A percentile compares a stretch with the other conserved stretches of the same genome.
These are phyloP conservation scores for Didymellaceae sp. DNA, from an alignment of 2,329 filamentous ascomycete genomes.

Conservation along the genomic window DNA sequence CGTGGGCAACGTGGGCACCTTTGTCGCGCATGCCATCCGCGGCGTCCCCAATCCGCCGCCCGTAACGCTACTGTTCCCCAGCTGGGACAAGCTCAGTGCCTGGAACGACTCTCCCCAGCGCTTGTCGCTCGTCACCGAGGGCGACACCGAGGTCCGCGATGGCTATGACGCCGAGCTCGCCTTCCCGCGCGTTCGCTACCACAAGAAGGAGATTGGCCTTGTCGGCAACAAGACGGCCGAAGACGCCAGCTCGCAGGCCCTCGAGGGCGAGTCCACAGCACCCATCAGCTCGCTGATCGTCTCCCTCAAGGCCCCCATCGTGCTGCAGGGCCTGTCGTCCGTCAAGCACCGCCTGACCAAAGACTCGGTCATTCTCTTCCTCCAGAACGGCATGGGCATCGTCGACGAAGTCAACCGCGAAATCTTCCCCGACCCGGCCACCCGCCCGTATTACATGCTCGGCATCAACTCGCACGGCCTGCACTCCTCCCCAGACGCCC, in stretches of 20 bases:
- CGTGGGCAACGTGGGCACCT: constrained; percentile 78
- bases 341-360: constrained; percentile 72
- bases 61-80: constrained; percentile 80
- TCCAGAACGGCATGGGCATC: constrained; percentile 83
- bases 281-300: constrained; percentile 78
- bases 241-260: constrained; percentile 5
- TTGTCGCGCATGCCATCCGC: constrained; percentile 76
- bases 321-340: constrained; percentile 68
- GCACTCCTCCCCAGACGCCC: constrained; percentile 49
- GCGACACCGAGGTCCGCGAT: constrained; percentile 45
- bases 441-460: constrained; percentile 77
- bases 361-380: constrained; percentile 74
- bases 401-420: constrained; percentile 76
- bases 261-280: constrained; percentile 45
- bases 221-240: constrained; percentile 15
- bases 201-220: constrained; percentile 46
- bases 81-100: constrained; percentile 49
- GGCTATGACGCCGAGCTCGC: constrained; percentile 57
- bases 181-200: constrained; percentile 43
- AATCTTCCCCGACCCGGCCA: constrained; percentile 70
- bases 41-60: constrained; percentile 68
- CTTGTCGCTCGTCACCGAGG: constrained; percentile 56
- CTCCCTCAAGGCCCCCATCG: constrained; percentile 74
- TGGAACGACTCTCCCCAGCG: constrained; percentile 56
- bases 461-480: constrained; percentile 69